Percentiles rank a stretch among this genome's conserved stretches.
These are phyloP conservation scores for Globisporangium okanoganense DNA, from an alignment of 352 stramenopile species.

Conservation along the genomic window DNA sequence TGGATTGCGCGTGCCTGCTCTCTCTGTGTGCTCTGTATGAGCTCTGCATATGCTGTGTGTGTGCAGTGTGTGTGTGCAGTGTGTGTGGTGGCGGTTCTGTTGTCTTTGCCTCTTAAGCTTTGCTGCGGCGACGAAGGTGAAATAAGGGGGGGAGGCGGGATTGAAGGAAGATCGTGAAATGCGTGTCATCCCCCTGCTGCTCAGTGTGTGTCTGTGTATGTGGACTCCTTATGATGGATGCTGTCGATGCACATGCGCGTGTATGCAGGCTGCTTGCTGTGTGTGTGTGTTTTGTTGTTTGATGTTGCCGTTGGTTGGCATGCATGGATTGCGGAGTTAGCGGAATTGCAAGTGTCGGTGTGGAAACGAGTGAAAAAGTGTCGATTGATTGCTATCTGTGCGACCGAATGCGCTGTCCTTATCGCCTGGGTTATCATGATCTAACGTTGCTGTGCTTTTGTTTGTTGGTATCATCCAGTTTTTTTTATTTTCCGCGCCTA, in stretches of 20 bases:
- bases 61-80: background rate
- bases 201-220: background rate
- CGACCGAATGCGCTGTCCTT: too few species aligned
- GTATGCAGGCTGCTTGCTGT: too few species aligned
- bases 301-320: too few species aligned
- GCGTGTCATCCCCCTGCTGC: background rate
- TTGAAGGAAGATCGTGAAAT: background rate
- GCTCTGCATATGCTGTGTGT: background rate
- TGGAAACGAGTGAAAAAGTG: too few species aligned
- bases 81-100: background rate
- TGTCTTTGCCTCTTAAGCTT: background rate
- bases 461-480: background rate
- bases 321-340: too few species aligned
- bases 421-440: too few species aligned
- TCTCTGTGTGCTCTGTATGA: background rate
- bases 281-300: too few species aligned
- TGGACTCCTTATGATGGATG: too few species aligned
- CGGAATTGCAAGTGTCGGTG: too few species aligned
- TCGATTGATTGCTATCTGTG: too few species aligned
- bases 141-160: background rate
- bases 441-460: background rate
- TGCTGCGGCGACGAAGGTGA: too few species aligned
- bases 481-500: conserved; percentile 11
- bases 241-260: too few species aligned
- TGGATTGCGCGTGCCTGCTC: background rate